Evolutionary conservation across 23 red algal species (phyloP).

Genomic region (Gracilaria caudata): DNA sequence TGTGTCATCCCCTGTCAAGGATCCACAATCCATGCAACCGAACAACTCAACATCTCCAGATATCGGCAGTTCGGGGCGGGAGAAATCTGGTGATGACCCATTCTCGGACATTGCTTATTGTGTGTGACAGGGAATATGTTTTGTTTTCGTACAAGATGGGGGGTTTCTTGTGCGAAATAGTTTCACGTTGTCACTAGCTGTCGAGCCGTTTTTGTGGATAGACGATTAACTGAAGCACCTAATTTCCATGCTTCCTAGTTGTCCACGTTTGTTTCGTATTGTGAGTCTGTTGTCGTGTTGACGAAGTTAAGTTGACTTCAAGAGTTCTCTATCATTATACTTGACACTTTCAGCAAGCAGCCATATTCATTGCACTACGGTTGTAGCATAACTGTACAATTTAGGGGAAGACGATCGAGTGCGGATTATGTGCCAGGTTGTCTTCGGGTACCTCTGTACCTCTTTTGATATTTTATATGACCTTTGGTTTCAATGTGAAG

Average conservation of each 20-base stretch:
- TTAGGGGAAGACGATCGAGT: no score
- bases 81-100: conserved; percentile 30
- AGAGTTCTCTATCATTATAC: background rate
- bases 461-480: no score
- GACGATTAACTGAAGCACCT: background rate
- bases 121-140: conserved; percentile 8
- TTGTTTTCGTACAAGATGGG: background rate
- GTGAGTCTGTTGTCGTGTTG: conserved; percentile 11
- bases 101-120: conserved; percentile 65
- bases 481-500: no score
- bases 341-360: background rate
- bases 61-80: background rate
- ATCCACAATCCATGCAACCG: background rate
- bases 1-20: background rate
- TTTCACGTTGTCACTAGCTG: background rate
- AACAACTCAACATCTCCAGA: conserved; percentile 10
- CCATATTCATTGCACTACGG: background rate
- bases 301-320: background rate
- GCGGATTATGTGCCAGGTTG: no score
- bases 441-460: no score
- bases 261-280: background rate
- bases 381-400: no score
- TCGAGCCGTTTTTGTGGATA: background rate
- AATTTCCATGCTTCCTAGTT: background rate
- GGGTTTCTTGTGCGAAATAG: background rate